Conservation (phyloP, 2,329 filamentous ascomycete genomes). For the Ophiostoma himal-ulmi region DNA sequence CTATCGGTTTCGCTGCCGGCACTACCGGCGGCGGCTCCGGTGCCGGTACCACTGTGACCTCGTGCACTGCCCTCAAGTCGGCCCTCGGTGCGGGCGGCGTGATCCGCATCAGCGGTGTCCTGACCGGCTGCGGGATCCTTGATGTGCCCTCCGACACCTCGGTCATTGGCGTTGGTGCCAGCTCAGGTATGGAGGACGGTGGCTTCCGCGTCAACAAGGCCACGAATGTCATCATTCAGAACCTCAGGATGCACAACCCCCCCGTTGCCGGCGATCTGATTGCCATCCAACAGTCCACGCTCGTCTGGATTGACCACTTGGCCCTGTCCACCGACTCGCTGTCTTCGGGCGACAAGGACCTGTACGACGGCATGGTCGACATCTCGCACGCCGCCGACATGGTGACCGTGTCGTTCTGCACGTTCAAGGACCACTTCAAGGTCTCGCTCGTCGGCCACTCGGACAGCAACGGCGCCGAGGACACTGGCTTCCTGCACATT, state of each 20-base stretch:
- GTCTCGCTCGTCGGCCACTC: constrained; percentile 8
- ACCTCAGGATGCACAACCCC: constrained; percentile 9
- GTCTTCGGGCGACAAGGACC: constrained; percentile 1
- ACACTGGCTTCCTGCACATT: not conserved
- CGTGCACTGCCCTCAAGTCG: not conserved
- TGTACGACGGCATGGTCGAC: constrained; percentile 8
- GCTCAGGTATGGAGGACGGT: not conserved
- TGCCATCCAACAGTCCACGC: constrained; percentile 1
- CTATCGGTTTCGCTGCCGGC: not conserved
- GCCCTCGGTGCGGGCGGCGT: not conserved
- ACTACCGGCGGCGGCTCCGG: constrained; percentile 1
- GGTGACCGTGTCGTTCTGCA: not conserved
- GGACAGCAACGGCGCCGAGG: not conserved
- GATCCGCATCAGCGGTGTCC: not conserved
- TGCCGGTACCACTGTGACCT: not conserved
- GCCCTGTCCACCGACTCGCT: constrained; percentile 1
- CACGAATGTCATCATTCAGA: constrained; percentile 3
- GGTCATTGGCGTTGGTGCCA: not conserved
- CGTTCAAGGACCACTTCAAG: constrained; percentile 7
- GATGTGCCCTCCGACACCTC: not conserved
- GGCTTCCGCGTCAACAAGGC: not conserved
- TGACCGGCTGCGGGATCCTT: not conserved
- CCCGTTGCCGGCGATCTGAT: not conserved
- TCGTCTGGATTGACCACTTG: constrained; percentile 6
- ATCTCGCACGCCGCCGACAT: constrained; percentile 2